A percentile compares a stretch with the other conserved stretches of the same genome.
Conservation (phyloP, 164 flowering plant genomes). For the Magnolia kwangsiensis region DNA sequence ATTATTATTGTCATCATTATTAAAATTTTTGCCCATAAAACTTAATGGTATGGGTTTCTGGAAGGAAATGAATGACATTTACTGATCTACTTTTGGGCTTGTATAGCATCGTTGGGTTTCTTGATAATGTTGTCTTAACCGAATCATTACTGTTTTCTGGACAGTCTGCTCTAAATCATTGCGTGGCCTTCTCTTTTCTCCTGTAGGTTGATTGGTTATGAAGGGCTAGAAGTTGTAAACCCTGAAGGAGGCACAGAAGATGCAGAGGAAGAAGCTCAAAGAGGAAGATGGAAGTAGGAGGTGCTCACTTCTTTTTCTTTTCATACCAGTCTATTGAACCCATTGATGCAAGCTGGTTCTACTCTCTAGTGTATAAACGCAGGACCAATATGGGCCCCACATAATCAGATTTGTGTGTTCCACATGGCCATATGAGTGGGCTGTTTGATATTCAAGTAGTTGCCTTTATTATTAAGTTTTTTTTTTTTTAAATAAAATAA, state of each 20-base stretch:
- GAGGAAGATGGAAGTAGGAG: slow-evolving; percentile 88
- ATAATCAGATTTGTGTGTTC: background rate
- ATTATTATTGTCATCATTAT: no score
- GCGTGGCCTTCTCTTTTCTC: background rate
- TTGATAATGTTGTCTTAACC: background rate
- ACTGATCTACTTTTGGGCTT: background rate
- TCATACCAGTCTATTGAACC: background rate
- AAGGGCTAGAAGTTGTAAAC: slow-evolving; percentile 78
- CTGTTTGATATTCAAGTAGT: background rate
- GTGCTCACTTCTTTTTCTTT: slow-evolving; percentile 21
- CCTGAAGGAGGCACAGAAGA: slow-evolving; percentile 87
- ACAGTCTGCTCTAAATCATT: background rate
- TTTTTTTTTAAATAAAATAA: no score
- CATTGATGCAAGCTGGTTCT: background rate
- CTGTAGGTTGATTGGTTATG: slow-evolving; percentile 64
- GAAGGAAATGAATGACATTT: no score
- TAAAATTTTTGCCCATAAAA: no score
- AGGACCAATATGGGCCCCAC: background rate
- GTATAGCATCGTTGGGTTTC: background rate
- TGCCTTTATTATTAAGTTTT: no score
- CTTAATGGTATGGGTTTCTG: no score
- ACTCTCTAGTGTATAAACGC: background rate
- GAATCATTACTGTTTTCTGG: background rate
- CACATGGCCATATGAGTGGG: background rate
- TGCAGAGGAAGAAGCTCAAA: slow-evolving; percentile 78